Evolutionary conservation across 306 rosid genomes (phyloP).

Genomic region (Mimosa pudica): DNA sequence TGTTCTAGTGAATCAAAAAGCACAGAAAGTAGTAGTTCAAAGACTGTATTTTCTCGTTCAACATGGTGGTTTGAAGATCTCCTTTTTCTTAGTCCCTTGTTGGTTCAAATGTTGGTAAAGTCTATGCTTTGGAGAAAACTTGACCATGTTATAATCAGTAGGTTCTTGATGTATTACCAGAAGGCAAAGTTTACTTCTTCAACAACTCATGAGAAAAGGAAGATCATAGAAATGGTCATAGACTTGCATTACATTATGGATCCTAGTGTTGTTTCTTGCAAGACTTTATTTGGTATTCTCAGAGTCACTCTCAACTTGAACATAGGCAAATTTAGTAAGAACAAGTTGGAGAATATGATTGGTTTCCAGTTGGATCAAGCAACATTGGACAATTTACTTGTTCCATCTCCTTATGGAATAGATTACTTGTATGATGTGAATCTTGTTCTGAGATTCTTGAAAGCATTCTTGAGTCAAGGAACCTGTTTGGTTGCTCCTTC

Average conservation of each 20-base stretch:
- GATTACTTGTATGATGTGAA: slow-evolving; percentile 76
- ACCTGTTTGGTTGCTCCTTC: slow-evolving; percentile 33
- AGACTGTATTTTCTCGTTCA: slow-evolving; percentile 45
- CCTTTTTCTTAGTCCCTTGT: slow-evolving; percentile 44
- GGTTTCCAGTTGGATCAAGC: slow-evolving; percentile 71
- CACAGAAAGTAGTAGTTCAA: slow-evolving; percentile 48
- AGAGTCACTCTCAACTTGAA: slow-evolving; percentile 48
- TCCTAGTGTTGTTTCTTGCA: slow-evolving; percentile 31
- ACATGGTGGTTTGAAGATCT: slow-evolving; percentile 77
- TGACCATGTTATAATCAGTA: slow-evolving; percentile 49
- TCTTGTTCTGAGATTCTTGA: slow-evolving; percentile 77
- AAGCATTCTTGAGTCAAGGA: slow-evolving; percentile 56
- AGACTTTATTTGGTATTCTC: slow-evolving; percentile 57
- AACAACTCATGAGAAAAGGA: slow-evolving; percentile 45
- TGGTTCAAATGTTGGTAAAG: slow-evolving; percentile 52
- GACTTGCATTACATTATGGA: slow-evolving; percentile 50
- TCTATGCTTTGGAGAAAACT: slow-evolving; percentile 49
- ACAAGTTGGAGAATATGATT: slow-evolving; percentile 66
- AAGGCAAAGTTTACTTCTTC: slow-evolving; percentile 50
- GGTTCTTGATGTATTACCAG: slow-evolving; percentile 60
- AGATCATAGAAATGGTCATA: slow-evolving; percentile 45
- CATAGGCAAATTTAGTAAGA: slow-evolving; percentile 44
- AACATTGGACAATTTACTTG: slow-evolving; percentile 79
- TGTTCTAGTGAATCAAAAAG: slow-evolving; percentile 68
- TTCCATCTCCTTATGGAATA: slow-evolving; percentile 78